A percentile compares a stretch with the other conserved stretches of the same genome.
Conservation (phyloP, 2,329 filamentous ascomycete genomes). For the Fusarium napiforme region DNA sequence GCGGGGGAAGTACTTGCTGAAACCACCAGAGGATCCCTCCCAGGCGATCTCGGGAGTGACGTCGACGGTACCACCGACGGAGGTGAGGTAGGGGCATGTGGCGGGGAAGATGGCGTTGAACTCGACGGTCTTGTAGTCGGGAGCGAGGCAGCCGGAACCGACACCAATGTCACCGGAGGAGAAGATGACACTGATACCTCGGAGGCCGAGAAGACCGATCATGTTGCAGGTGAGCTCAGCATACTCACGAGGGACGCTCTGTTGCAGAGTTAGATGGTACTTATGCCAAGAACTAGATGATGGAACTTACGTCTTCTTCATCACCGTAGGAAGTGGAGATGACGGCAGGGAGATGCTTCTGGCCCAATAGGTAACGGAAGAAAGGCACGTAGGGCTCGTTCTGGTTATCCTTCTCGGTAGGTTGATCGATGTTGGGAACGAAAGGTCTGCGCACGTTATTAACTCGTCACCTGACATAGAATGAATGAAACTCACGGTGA, state of each 20-base stretch:
- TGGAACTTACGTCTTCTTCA: constrained; percentile 14
- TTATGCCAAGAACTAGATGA: neutral
- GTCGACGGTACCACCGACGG: constrained; percentile 63
- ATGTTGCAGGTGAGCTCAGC: constrained; percentile 23
- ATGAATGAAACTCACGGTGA: constrained; percentile 18
- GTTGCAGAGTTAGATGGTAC: neutral
- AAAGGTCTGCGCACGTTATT: neutral
- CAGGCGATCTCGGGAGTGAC: constrained; percentile 57
- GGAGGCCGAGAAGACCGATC: constrained; percentile 21
- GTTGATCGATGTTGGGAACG: constrained; percentile 25
- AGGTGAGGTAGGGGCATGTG: constrained; percentile 59
- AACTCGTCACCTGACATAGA: too few species aligned
- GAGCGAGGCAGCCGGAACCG: constrained; percentile 28
- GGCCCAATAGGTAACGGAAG: constrained; percentile 13
- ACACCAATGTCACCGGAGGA: constrained; percentile 47
- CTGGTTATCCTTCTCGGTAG: constrained; percentile 20
- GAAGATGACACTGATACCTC: constrained; percentile 53
- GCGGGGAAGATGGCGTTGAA: constrained; percentile 54
- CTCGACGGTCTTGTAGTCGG: constrained; percentile 37
- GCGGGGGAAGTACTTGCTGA: constrained; percentile 60
- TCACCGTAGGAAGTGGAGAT: constrained; percentile 24
- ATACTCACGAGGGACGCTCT: constrained; percentile 25
- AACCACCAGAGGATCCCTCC: constrained; percentile 59
- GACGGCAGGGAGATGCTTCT: constrained; percentile 13
- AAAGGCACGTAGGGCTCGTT: constrained; percentile 24